Evolutionary conservation across 345 rosid species (phyloP), one percentile per base, ranked within the genome.

Genomic region (Camelina neglecta): DNA sequence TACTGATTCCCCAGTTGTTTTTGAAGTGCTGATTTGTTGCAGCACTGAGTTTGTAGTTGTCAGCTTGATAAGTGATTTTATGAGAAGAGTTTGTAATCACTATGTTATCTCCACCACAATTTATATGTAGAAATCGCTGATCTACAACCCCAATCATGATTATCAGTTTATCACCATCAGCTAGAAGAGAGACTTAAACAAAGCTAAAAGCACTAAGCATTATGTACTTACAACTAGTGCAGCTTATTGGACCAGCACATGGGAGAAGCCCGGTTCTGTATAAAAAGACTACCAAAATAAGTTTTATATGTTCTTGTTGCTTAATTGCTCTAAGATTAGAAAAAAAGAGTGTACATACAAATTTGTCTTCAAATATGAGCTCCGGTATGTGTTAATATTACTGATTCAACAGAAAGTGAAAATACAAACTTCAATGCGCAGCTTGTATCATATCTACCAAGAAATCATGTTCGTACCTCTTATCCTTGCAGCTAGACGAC

Each of bases 1-100:
- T 72, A 53, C 76, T 72, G 8, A 72, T 20, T 67, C 79, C 79
- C 79, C 79, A 75, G 44, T 60, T 33, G 44, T 60, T 33, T 24
- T 1, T 5, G 2, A 1, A 38, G n/a, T 60, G 23, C 26, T 59
- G 33, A 49, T 67, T 67, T 16, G 79, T 36, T 36, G 54, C 61
- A 0, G 74, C 68, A 1, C 41, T 60, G 51, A 44, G 5, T 44
- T 44, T 2, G 7, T 2, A 50, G 51, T 58, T 29, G 49, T 70
- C 74, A 73, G 75, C 75, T 71, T 60, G 6, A 56, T 60, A 60
- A 47, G 56, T 73, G 55, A 31, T 21, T 65, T 42, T 21, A 15
- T 4, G 0, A 1, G 9, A 64, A 45, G 49, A 58, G 15, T 60
- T 24, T 60, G 42, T 48, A 4, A 59, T 9, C 8, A 0, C 4